These are phyloP conservation scores for Xanthoceras sorbifolium DNA, from an alignment of 345 rosid genomes.

Conservation along the genomic window DNA sequence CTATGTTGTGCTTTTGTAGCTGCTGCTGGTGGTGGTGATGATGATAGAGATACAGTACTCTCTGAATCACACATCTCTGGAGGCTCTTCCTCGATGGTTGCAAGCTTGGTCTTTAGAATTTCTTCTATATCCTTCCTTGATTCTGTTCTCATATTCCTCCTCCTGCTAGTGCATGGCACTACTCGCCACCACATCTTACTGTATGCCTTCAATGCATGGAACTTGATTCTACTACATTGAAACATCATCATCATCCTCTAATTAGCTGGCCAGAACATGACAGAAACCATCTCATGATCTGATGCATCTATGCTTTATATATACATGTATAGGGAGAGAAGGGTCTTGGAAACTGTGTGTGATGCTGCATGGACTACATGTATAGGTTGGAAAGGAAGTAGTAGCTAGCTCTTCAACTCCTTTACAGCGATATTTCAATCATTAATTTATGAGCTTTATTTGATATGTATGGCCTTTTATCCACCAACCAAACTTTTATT, in stretches of 20 bases:
- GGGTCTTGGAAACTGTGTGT: background rate
- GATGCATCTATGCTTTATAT: background rate
- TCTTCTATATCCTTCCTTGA: conserved; percentile 39
- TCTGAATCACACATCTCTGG: conserved; percentile 7
- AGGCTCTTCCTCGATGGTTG: conserved; percentile 37
- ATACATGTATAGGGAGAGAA: background rate
- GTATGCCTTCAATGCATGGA: conserved; percentile 15
- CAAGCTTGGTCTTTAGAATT: conserved; percentile 37
- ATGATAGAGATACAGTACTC: background rate
- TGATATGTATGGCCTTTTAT: background rate
- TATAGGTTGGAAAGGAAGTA: conserved; percentile 5
- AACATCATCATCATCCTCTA: too few relatives aligned
- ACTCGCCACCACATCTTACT: conserved; percentile 37
- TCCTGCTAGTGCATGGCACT: conserved; percentile 36
- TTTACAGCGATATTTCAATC: conserved; percentile 17
- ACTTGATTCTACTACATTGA: background rate
- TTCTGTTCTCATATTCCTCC: conserved; percentile 28
- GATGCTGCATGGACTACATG: background rate
- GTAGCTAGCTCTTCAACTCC: background rate
- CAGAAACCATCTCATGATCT: too few relatives aligned
- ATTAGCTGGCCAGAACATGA: too few relatives aligned
- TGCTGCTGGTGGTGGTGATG: background rate
- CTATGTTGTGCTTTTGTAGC: background rate
- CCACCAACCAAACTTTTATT: background rate
- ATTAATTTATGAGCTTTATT: background rate